phyloP scores from a whole-genome alignment of 2,329 filamentous ascomycete genomes.

The Aspergillus pseudoterreus region DNA sequence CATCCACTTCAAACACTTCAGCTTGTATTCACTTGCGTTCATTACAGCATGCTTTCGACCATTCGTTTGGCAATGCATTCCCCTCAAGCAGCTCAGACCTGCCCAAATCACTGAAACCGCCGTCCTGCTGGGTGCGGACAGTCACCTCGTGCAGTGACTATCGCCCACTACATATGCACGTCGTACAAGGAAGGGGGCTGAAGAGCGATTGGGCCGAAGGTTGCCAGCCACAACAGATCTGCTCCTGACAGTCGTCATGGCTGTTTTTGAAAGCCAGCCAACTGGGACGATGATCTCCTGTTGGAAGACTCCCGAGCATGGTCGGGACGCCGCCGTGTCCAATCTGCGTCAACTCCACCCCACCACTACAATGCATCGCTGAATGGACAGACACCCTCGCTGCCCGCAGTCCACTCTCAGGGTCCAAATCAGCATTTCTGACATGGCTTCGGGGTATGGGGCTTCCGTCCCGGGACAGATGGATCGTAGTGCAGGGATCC shows the following conservation, averaged over 20 bases:
- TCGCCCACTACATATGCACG: conserved; percentile 14
- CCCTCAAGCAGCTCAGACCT: no score
- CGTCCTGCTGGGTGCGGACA: conserved; percentile 3
- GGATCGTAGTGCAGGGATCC: not conserved
- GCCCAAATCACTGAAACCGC: not conserved
- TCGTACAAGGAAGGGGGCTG: conserved; percentile 19
- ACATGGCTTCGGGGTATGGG: not conserved
- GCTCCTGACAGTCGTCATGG: conserved; percentile 3
- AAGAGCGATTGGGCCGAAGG: conserved; percentile 4
- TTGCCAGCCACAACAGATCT: conserved; percentile 9
- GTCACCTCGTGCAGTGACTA: conserved; percentile 9
- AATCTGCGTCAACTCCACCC: conserved; percentile 12
- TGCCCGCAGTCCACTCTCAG: not conserved
- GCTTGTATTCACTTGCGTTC: not conserved
- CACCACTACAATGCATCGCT: conserved; percentile 5
- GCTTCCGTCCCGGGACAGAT: not conserved
- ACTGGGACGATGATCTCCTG: conserved; percentile 7
- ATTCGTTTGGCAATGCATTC: no score
- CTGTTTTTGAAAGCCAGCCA: conserved; percentile 8
- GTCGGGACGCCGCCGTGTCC: conserved; percentile 14
- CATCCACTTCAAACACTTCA: not conserved
- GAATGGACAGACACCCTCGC: not conserved
- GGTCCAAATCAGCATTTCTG: not conserved
- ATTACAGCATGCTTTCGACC: not conserved
- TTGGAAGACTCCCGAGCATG: conserved; percentile 8